phyloP scores from a whole-genome alignment of 345 rosid genomes.

The Lagerstroemia speciosa region DNA sequence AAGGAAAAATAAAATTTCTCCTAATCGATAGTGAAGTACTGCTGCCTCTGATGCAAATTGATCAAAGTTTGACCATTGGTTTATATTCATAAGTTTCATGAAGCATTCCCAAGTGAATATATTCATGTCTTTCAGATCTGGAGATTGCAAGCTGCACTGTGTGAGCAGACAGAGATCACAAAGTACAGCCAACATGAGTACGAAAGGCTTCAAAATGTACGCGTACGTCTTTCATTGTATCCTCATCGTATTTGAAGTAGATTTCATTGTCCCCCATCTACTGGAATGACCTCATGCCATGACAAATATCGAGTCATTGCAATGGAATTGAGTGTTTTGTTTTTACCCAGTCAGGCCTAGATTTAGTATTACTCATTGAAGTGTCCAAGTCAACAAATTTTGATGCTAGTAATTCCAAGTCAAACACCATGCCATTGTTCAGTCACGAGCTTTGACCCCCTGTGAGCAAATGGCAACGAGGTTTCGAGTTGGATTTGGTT shows the following conservation, averaged over 20 bases:
- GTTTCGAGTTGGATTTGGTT: neutral
- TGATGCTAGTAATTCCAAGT: neutral
- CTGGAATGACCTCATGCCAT: neutral
- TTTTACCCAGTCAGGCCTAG: neutral
- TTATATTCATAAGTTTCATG: neutral
- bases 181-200: conserved; percentile 63
- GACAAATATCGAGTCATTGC: neutral
- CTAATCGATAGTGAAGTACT: neutral
- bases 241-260: neutral
- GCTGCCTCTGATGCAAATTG: neutral
- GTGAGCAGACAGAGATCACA: conserved; percentile 71
- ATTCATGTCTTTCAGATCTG: conserved; percentile 33
- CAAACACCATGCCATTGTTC: neutral
- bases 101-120: neutral
- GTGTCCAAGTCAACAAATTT: neutral
- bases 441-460: neutral
- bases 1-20: neutral
- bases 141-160: conserved; percentile 62
- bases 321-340: neutral
- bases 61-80: neutral
- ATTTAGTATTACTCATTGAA: neutral
- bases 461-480: neutral
- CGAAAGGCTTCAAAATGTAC: conserved; percentile 80
- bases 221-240: neutral
- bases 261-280: neutral